Conservation (phyloP, 2,329 filamentous ascomycete species). For the Calonectria naviculata region DNA sequence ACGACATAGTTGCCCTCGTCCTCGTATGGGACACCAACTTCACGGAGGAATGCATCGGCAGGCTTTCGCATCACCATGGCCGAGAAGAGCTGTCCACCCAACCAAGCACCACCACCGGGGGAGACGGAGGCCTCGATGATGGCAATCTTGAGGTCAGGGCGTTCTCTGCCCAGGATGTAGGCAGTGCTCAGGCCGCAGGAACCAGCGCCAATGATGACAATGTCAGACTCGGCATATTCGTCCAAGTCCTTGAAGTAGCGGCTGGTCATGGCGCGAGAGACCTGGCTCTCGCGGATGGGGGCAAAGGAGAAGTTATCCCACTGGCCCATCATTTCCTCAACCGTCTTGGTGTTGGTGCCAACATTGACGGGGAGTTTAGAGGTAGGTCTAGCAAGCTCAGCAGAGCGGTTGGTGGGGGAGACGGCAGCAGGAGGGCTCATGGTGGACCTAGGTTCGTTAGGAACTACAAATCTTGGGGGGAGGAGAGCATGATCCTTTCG, state of each 20-base stretch:
- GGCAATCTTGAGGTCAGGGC: slow-evolving; percentile 91
- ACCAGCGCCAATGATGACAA: slow-evolving; percentile 92
- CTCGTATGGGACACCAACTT: slow-evolving; percentile 86
- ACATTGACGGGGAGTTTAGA: slow-evolving; percentile 51
- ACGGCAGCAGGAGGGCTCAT: slow-evolving; percentile 83
- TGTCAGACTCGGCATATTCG: slow-evolving; percentile 89
- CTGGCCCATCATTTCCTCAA: slow-evolving; percentile 70
- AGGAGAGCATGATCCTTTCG: slow-evolving; percentile 97
- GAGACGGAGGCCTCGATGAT: slow-evolving; percentile 90
- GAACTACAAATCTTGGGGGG: slow-evolving; percentile 46
- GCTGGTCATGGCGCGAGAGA: slow-evolving; percentile 92
- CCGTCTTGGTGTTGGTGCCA: slow-evolving; percentile 40
- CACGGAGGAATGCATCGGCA: slow-evolving; percentile 84
- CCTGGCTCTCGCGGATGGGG: slow-evolving; percentile 90
- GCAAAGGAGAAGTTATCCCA: slow-evolving; percentile 88
- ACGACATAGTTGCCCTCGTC: slow-evolving; percentile 91
- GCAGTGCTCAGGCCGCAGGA: slow-evolving; percentile 88
- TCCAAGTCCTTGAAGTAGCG: slow-evolving; percentile 94
- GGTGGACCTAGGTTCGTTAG: slow-evolving; percentile 44
- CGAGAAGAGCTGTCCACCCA: slow-evolving; percentile 93
- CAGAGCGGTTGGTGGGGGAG: slow-evolving; percentile 64
- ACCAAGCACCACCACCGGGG: slow-evolving; percentile 90
- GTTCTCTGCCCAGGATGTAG: slow-evolving; percentile 84
- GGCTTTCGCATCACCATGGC: slow-evolving; percentile 97
- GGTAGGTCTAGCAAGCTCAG: slow-evolving; percentile 51